Evolutionary conservation across 257 asterid genomes (phyloP), one percentile per base, ranked within the genome.

Genomic region (Solanum rostratum): DNA sequence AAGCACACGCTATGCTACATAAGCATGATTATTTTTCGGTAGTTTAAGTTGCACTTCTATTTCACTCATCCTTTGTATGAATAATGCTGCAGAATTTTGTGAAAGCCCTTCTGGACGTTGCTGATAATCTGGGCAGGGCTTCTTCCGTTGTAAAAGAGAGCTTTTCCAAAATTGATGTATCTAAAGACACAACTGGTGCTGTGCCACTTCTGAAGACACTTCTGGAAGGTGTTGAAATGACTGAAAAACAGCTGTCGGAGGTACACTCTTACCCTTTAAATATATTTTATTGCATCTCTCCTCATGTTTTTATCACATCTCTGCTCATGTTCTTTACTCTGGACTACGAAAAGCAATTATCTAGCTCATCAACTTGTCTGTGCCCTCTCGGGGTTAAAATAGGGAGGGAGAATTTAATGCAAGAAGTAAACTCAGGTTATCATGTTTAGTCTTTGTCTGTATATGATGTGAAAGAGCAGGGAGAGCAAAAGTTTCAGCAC

Each of bases 141-240:
- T 92, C 97, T 41, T 89, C 95, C 69, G 93, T 95, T 79, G 99
- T 97, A 80, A 97, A 94, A 91, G 96, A 89, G 66, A 93, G 98
- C 86, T 95, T 89, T 59, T 88, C 93, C 2, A 95, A 97, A 84
- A 88, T 95, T 52, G 97, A 97, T 85, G 82, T 89, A 55, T 89
- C 97, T 80, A 82, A 88, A 74, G 97, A 93, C 84, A 87, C 91
- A 57, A 84, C 89, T 69, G 99, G 95, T 86, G 93, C 98, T 76
- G 92, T 90, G 84, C 93, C 92, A 68, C 99, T 94, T 81, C 93
- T 97, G 80, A 97, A 88, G 87, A 90, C 93, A 39, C 99, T 97
- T 74, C 91, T 97, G 14, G 95, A 93, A 88, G 99, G 99, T 86
- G 99, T 97, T 84, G 99, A 95, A 85, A 95, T 97, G 99, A 97